phyloP scores from a whole-genome alignment of 352 stramenopile genomes.

The Globisporangium recalcitrans region DNA sequence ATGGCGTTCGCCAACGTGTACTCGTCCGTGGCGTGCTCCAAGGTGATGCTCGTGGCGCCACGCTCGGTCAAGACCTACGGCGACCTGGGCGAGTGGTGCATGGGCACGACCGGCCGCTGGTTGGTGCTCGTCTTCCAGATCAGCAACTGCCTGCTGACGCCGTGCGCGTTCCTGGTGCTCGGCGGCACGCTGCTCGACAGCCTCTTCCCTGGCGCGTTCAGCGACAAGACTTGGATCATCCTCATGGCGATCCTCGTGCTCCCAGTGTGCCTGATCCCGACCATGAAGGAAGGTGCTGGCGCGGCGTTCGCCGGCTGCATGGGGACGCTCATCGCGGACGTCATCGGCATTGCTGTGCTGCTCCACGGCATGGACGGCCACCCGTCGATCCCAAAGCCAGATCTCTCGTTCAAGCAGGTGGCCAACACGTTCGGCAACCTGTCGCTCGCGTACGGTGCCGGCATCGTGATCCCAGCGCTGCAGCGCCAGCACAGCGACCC shows the following conservation, averaged over 20 bases:
- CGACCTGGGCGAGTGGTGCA: constrained; percentile 27
- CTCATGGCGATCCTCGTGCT: constrained; percentile 24
- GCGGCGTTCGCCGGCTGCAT: constrained; percentile 24
- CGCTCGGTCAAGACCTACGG: constrained; percentile 23
- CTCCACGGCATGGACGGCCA: constrained; percentile 22
- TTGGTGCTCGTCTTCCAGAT: constrained; percentile 18
- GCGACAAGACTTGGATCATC: constrained; percentile 23
- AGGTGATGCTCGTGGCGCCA: constrained; percentile 23
- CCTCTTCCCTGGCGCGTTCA: constrained; percentile 20
- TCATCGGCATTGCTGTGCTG: constrained; percentile 20
- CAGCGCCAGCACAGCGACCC: constrained; percentile 48
- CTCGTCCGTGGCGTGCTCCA: constrained; percentile 24
- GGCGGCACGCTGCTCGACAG: constrained; percentile 19
- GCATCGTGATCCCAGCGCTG: constrained; percentile 45
- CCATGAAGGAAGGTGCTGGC: constrained; percentile 25
- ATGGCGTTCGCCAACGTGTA: constrained; percentile 28
- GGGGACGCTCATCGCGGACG: constrained; percentile 25
- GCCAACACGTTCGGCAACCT: constrained; percentile 27
- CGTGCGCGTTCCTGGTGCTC: constrained; percentile 23
- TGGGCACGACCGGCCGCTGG: constrained; percentile 23
- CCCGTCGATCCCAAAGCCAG: constrained; percentile 14
- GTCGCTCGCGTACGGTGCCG: constrained; percentile 23
- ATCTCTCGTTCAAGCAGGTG: constrained; percentile 23
- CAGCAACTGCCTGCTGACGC: constrained; percentile 13
- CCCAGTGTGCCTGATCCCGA: constrained; percentile 24